Evolutionary conservation across 192 early-diverging fungal species (phyloP).

Genomic region (Coemansia sp.): DNA sequence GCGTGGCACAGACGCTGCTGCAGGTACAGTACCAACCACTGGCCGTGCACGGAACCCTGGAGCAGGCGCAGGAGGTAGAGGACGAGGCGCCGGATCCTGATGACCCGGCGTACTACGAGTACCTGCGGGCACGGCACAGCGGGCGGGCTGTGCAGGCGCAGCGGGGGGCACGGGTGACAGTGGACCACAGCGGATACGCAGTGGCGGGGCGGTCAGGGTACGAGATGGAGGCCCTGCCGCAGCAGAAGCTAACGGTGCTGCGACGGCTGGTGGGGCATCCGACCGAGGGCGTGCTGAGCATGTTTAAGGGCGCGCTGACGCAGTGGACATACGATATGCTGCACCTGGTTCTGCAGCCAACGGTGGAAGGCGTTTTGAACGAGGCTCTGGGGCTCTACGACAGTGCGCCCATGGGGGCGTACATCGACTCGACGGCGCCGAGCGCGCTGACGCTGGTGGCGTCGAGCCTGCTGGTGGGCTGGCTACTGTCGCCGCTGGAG

Average conservation of each 20-base stretch:
- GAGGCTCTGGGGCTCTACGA: constrained; percentile 90
- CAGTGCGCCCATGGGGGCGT: constrained; percentile 54
- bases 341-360: constrained; percentile 72
- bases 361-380: constrained; percentile 80
- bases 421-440: constrained; percentile 59
- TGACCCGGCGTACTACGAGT: constrained; percentile 48
- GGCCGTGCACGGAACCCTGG: constrained; percentile 3
- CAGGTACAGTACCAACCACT: constrained; percentile 69
- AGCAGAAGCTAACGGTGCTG: constrained; percentile 56
- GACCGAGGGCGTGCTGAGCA: constrained; percentile 55
- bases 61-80: constrained; percentile 1
- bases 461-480: constrained; percentile 70
- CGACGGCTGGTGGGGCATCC: constrained; percentile 52
- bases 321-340: constrained; percentile 71
- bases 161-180: constrained; percentile 5
- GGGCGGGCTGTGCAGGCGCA: constrained; percentile 11
- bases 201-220: constrained; percentile 58
- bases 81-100: constrained; percentile 35
- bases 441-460: constrained; percentile 63
- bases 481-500: constrained; percentile 84
- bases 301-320: constrained; percentile 66
- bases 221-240: constrained; percentile 56
- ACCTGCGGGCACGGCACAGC: constrained; percentile 33
- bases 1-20: constrained; percentile 60
- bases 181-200: constrained; percentile 59